Base-by-base conservation (phyloP, 176 grass and related monocot genomes). In the Aegilops sharonensis region DNA sequence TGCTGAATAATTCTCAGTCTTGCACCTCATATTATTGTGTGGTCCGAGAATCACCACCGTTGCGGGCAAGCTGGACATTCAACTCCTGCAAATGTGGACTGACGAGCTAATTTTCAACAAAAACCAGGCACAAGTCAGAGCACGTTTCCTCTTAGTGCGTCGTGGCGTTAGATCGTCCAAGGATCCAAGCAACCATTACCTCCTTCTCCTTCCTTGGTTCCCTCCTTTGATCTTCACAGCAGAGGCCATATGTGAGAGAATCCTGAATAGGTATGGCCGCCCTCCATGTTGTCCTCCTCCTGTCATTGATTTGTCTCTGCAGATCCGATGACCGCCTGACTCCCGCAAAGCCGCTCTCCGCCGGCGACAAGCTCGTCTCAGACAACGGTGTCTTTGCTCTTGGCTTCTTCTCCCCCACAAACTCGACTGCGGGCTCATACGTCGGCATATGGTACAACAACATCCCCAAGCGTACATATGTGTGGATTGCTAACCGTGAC, bases 381-480 rank as follows among this genome's bases (percentile, higher is more conserved):
- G 8, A 27, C 0, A 81, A 32, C 3, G 71, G 87, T 20, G 43
- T 24, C 80, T 92, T 92, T 54, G 81, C 64, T 29, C 45, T 92
- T 2, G 91, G 91, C 15, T 90, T 92, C 81, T 85, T 90, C 88
- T 67, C 88, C 13, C 77, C 74, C 3, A 68, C 72, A 12, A 81
- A 85, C 66, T 78, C 87, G 2, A 81, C 1, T 14, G 21, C 30
- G 8, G 54, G 6, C 12, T 27, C 69, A 4, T 90, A 92, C 21
- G n/a, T 87, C 0, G 88, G 84, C 27, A 77, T 92, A 65, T 87
- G 91, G 91, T 90, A 90, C 64, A 59, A 81, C 79, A 77, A 71
- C 39, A 87, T 87, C 15, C 60, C 60, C n/a, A 11, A 62, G n/a
- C 69, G 9, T 23, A 72, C 69, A 1, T 72, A 72, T 42, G 69